Evolutionary conservation across 1,139 yeast genomes (phyloP).

Genomic region (Yamadazyma jaroonii): DNA sequence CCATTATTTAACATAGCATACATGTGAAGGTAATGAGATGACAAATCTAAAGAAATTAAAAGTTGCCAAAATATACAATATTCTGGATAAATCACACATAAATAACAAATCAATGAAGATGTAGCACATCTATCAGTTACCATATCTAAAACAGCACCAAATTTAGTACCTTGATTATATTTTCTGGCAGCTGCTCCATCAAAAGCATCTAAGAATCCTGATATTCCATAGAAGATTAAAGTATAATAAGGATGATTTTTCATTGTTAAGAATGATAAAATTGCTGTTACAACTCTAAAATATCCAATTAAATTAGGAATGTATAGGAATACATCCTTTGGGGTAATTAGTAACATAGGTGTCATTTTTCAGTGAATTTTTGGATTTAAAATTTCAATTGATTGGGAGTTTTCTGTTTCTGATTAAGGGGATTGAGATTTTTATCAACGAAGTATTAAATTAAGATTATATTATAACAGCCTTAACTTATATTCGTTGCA

Average conservation of each 20-base stretch:
- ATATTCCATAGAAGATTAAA: slow-evolving; percentile 73
- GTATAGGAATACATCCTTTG: slow-evolving; percentile 62
- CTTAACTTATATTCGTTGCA: background rate
- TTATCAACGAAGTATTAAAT: background rate
- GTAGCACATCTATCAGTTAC: slow-evolving; percentile 98
- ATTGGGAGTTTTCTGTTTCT: background rate
- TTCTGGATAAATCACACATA: slow-evolving; percentile 75
- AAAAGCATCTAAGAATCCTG: slow-evolving; percentile 91
- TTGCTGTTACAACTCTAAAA: slow-evolving; percentile 74
- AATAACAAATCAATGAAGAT: slow-evolving; percentile 79
- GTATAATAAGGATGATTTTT: slow-evolving; percentile 77
- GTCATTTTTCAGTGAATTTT: slow-evolving; percentile 1
- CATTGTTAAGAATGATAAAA: slow-evolving; percentile 80
- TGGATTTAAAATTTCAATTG: background rate
- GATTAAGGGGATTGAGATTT: too few species aligned
- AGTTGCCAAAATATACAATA: slow-evolving; percentile 74
- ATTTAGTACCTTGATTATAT: slow-evolving; percentile 83
- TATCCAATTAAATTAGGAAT: slow-evolving; percentile 93
- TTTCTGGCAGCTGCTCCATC: slow-evolving; percentile 96
- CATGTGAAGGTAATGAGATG: slow-evolving; percentile 98
- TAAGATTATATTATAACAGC: background rate
- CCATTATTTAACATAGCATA: slow-evolving; percentile 87
- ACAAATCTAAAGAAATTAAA: slow-evolving; percentile 81
- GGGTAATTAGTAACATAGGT: slow-evolving; percentile 19
- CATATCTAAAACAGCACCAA: slow-evolving; percentile 98